These are phyloP conservation scores for Knoxdaviesia proteae DNA, from an alignment of 2,329 filamentous ascomycete species.

Conservation along the genomic window DNA sequence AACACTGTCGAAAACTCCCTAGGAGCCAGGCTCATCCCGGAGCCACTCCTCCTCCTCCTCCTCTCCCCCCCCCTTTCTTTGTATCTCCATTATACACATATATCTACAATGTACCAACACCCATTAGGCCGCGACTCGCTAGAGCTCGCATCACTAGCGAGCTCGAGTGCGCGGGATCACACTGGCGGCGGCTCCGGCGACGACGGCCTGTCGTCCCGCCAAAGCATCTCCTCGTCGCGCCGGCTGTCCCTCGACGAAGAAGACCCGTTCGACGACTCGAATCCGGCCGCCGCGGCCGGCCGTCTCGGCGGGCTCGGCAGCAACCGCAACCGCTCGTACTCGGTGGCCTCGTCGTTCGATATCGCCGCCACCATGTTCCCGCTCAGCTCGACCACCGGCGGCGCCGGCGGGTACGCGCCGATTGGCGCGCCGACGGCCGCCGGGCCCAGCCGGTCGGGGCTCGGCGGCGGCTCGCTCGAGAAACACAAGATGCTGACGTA, in stretches of 20 bases:
- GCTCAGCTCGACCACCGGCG: conserved; percentile 55
- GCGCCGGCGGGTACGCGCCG: conserved; percentile 54
- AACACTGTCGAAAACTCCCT: too few relatives aligned
- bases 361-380: conserved; percentile 88
- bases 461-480: conserved; percentile 66
- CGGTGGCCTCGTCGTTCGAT: conserved; percentile 82
- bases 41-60: too few relatives aligned
- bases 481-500: conserved; percentile 93
- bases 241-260: conserved; percentile 75
- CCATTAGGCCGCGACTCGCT: conserved; percentile 51
- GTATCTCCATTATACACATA: too few relatives aligned
- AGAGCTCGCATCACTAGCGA: conserved; percentile 86
- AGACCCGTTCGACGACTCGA: conserved; percentile 39
- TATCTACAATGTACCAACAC: too few relatives aligned
- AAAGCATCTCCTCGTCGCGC: conserved; percentile 82
- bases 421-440: conserved; percentile 54
- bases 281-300: conserved; percentile 21
- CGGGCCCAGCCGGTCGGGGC: conserved; percentile 18
- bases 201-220: conserved; percentile 46
- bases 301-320: conserved; percentile 8
- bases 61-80: too few relatives aligned
- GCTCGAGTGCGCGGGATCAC: conserved; percentile 35
- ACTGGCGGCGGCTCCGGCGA: conserved; percentile 20
- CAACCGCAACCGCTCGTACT: conserved; percentile 49
- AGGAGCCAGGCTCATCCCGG: too few relatives aligned